A percentile compares a stretch with the other conserved stretches of the same genome.
Evolutionary conservation across 768 basidiomycete species (phyloP).

Genomic region (Cyclocybe cylindracea): DNA sequence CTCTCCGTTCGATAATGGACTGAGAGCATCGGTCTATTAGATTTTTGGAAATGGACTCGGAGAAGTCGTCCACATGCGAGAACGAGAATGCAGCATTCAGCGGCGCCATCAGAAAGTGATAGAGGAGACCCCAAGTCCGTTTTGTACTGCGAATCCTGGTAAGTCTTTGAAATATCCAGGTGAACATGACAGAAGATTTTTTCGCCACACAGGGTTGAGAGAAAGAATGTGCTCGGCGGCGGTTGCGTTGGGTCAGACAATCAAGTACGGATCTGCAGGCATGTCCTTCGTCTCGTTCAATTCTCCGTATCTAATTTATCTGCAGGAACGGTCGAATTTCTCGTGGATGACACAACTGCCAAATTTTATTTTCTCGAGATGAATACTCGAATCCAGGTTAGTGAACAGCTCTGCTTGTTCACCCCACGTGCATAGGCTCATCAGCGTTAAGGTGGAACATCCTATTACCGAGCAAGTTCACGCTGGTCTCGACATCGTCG

Average conservation of each 20-base stretch:
- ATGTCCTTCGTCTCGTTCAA: slow-evolving; percentile 2
- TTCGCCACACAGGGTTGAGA: slow-evolving; percentile 36
- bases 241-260: slow-evolving; percentile 43
- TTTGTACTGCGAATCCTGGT: slow-evolving; percentile 48
- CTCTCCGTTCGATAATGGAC: not conserved
- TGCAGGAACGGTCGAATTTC: slow-evolving; percentile 68
- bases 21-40: slow-evolving; percentile 27
- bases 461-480: slow-evolving; percentile 60
- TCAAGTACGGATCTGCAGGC: slow-evolving; percentile 65
- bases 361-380: slow-evolving; percentile 72
- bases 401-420: not conserved
- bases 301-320: not conserved
- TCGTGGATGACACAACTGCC: slow-evolving; percentile 53
- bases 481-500: slow-evolving; percentile 59
- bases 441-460: slow-evolving; percentile 56
- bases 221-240: slow-evolving; percentile 56
- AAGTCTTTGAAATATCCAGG: slow-evolving; percentile 2
- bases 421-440: not conserved
- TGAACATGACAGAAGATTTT: not conserved
- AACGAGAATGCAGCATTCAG: slow-evolving; percentile 72
- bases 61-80: slow-evolving; percentile 62
- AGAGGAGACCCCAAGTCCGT: slow-evolving; percentile 69
- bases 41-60: slow-evolving; percentile 68
- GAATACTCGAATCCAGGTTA: slow-evolving; percentile 65
- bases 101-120: slow-evolving; percentile 74